These are phyloP conservation scores for Geotrichum reessii DNA, from an alignment of 1,139 yeast species.

Conservation along the genomic window DNA sequence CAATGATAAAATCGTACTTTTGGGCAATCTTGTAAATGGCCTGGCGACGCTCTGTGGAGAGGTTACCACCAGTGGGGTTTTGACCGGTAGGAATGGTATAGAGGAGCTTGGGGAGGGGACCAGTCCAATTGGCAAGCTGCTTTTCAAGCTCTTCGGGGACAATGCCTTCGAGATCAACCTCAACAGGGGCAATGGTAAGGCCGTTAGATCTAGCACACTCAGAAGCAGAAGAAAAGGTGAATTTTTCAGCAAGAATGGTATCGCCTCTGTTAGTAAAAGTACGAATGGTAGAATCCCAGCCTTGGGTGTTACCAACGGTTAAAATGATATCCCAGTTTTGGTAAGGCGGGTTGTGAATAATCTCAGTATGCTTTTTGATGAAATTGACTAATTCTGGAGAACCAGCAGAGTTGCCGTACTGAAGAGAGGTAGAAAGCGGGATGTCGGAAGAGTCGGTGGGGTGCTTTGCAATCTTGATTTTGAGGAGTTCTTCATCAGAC, in stretches of 20 bases:
- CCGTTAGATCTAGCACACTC: slow-evolving; percentile 78
- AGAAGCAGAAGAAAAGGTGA: slow-evolving; percentile 74
- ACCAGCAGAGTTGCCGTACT: slow-evolving; percentile 84
- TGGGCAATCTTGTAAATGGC: slow-evolving; percentile 65
- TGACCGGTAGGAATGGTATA: slow-evolving; percentile 91
- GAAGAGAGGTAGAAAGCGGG: slow-evolving; percentile 79
- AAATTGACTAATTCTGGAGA: slow-evolving; percentile 61
- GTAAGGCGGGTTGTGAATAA: slow-evolving; percentile 57
- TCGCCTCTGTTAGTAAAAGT: slow-evolving; percentile 78
- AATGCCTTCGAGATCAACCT: slow-evolving; percentile 75
- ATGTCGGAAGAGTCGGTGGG: slow-evolving; percentile 42
- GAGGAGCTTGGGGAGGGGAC: slow-evolving; percentile 68
- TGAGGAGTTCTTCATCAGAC: slow-evolving; percentile 39
- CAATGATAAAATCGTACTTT: slow-evolving; percentile 70
- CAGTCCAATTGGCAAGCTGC: slow-evolving; percentile 63
- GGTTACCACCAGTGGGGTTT: slow-evolving; percentile 87
- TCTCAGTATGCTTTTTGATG: slow-evolving; percentile 69
- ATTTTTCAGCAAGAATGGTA: slow-evolving; percentile 73
- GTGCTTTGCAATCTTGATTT: slow-evolving; percentile 8
- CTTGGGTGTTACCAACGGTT: slow-evolving; percentile 79
- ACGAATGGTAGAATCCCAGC: slow-evolving; percentile 81
- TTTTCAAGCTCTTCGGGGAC: slow-evolving; percentile 65
- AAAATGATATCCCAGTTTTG: slow-evolving; percentile 60
- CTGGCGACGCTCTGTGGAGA: slow-evolving; percentile 65
- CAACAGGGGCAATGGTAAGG: slow-evolving; percentile 60